Percentiles rank a stretch among this genome's conserved stretches.
Evolutionary conservation across 1,284 basidiomycete species (phyloP).

Genomic region (Ceratobasidium sp.): DNA sequence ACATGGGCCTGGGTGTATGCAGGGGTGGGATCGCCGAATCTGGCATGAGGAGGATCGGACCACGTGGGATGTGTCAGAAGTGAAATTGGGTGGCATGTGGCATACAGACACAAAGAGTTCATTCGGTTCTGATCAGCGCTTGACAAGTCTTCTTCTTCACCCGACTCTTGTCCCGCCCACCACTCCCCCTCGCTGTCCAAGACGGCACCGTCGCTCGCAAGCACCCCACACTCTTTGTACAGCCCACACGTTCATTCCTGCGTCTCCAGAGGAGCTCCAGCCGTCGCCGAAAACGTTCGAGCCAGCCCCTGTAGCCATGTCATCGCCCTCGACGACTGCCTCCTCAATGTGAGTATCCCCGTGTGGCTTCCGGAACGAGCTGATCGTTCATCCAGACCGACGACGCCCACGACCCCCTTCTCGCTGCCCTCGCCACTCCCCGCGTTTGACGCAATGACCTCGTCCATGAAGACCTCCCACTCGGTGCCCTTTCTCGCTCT

Average conservation of each 20-base stretch:
- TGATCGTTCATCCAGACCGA: background rate
- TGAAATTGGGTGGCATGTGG: slow-evolving; percentile 19
- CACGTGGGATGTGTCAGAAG: slow-evolving; percentile 33
- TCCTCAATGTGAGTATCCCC: slow-evolving; percentile 26
- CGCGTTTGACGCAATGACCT: background rate
- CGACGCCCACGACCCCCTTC: slow-evolving; percentile 38
- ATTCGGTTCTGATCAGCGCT: slow-evolving; percentile 28
- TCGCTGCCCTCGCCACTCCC: slow-evolving; percentile 28
- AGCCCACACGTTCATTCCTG: slow-evolving; percentile 1
- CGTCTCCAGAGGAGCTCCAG: background rate
- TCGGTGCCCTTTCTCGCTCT: slow-evolving; percentile 29
- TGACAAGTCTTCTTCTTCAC: slow-evolving; percentile 25
- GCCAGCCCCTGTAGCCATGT: slow-evolving; percentile 9
- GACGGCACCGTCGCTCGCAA: slow-evolving; percentile 21
- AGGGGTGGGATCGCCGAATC: no score
- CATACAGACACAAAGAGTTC: slow-evolving; percentile 36
- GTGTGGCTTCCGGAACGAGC: background rate
- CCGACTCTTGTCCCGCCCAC: background rate
- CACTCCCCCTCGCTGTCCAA: background rate
- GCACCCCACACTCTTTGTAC: slow-evolving; percentile 35
- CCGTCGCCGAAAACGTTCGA: slow-evolving; percentile 11
- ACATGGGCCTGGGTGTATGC: background rate
- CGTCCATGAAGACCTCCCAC: slow-evolving; percentile 3
- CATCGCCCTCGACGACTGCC: slow-evolving; percentile 34
- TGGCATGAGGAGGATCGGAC: no score